Evolutionary conservation across 179 eudicot species (phyloP), one percentile per base, ranked within the genome.

Genomic region (Vitellaria paradoxa): DNA sequence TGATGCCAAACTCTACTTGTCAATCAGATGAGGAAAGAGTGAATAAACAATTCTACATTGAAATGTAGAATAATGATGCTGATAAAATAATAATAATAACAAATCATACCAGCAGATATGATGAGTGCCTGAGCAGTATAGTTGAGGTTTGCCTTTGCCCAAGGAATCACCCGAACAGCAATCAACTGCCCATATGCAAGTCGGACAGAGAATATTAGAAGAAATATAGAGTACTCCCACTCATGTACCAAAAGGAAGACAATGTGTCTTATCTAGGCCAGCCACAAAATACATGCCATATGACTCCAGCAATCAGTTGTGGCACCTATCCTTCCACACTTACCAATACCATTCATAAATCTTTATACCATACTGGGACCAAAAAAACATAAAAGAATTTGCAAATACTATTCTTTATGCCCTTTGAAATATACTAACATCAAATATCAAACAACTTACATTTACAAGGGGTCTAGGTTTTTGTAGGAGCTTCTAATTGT

Each of bases 81-180:
- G 50, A 60, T 50, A 30, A 30, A 30, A 0, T 37, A 57, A 56
- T 0, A 60, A 57, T 15, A 50, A 18, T 23, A 37, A 14, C 24
- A 78, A 56, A 70, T 5, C 72, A 69, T 88, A 91, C 97, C 97
- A 80, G 86, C 90, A 68, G 97, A 91, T 71, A 93, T 89, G 81
- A 93, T 89, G 78, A 93, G 92, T 60, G 97, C 95, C 82, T 92
- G 93, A 74, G 86, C 96, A 69, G 93, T 92, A 71, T 92, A 89
- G 73, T 92, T 92, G 75, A 92, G 87, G 82, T 92, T 91, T 62
- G 93, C 88, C 87, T 92, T 91, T 9, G 97, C 97, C 97, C 97
- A 92, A 60, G 97, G 97, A 82, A 89, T 60, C 52, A 63, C 79
- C 53, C 92, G 96, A 77, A 84, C 84, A 74, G 82, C 92, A 68